Evolutionary conservation across 1,139 yeast genomes (phyloP).

Genomic region (Suhomyces yuchorum): DNA sequence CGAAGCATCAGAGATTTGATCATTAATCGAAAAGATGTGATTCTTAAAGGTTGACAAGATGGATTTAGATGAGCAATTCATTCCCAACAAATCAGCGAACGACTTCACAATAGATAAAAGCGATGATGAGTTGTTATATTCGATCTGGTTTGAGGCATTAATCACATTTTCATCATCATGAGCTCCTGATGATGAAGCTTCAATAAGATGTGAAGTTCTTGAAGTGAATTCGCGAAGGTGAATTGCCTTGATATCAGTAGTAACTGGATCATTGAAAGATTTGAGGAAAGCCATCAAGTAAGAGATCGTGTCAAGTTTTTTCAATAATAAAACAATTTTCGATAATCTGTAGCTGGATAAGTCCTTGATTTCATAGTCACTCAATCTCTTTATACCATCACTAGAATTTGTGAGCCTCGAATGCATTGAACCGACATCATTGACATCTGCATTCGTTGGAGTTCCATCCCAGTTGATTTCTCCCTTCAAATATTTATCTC

Average conservation of each 20-base stretch:
- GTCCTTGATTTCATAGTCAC: conserved; percentile 18
- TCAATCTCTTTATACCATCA: conserved; percentile 8
- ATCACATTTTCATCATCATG: conserved; percentile 18
- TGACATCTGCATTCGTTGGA: conserved; percentile 3
- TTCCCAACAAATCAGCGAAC: conserved; percentile 52
- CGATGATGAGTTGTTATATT: conserved; percentile 45
- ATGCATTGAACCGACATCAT: conserved; percentile 1
- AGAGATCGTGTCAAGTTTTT: conserved; percentile 36
- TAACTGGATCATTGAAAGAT: conserved; percentile 26
- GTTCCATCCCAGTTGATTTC: conserved; percentile 47
- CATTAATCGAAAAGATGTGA: conserved; percentile 33
- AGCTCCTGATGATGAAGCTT: conserved; percentile 47
- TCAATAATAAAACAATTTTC: conserved; percentile 31
- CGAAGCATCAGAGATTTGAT: conserved; percentile 29
- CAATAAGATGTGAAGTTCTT: conserved; percentile 67
- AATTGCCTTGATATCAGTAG: conserved; percentile 51
- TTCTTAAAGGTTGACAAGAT: conserved; percentile 48
- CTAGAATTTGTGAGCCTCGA: conserved; percentile 5
- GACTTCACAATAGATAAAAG: conserved; percentile 55
- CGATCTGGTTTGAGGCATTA: conserved; percentile 25
- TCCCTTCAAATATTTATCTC: conserved; percentile 41
- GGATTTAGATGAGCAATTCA: conserved; percentile 54
- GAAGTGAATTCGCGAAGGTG: conserved; percentile 63
- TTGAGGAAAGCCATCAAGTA: conserved; percentile 36
- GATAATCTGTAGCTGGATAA: conserved; percentile 25